A percentile compares a stretch with the other conserved stretches of the same genome.
phyloP scores from a whole-genome alignment of 805 yeast species.

The Lipomyces orientalis region DNA sequence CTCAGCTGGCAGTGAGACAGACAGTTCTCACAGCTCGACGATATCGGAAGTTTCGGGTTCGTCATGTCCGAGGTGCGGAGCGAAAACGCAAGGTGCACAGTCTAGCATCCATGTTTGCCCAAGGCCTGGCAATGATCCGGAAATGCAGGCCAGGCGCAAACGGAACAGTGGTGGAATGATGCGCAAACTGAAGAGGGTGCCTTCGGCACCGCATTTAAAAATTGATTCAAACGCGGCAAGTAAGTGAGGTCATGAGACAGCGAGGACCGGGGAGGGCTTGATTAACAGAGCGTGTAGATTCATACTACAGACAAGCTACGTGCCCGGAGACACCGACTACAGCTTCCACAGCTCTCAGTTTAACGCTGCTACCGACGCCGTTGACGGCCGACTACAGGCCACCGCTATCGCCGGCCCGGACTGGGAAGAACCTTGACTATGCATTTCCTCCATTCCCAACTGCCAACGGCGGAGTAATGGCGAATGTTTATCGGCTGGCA shows the following conservation, averaged over 20 bases:
- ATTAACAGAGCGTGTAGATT: background rate
- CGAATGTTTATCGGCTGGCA: slow-evolving; percentile 51
- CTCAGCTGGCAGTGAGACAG: background rate
- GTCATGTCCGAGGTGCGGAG: background rate
- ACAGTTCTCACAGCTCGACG: background rate
- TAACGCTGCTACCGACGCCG: background rate
- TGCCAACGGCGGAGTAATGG: slow-evolving; percentile 34
- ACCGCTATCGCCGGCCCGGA: background rate
- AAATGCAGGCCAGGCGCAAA: background rate
- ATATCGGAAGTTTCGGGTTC: background rate
- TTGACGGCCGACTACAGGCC: background rate
- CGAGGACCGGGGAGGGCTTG: background rate
- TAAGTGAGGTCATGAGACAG: background rate
- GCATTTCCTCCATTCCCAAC: slow-evolving; percentile 52
- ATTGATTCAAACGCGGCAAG: slow-evolving; percentile 22
- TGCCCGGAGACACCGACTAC: background rate
- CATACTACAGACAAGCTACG: background rate
- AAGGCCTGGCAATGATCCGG: background rate
- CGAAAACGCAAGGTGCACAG: background rate
- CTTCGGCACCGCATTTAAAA: slow-evolving; percentile 1
- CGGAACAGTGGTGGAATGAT: slow-evolving; percentile 1
- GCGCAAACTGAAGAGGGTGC: background rate
- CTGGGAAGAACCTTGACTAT: slow-evolving; percentile 42
- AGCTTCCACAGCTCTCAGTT: background rate
- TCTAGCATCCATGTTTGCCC: background rate